Evolutionary conservation across 495 filamentous ascomycete species (phyloP).

Genomic region (Daldinia vernicosa): DNA sequence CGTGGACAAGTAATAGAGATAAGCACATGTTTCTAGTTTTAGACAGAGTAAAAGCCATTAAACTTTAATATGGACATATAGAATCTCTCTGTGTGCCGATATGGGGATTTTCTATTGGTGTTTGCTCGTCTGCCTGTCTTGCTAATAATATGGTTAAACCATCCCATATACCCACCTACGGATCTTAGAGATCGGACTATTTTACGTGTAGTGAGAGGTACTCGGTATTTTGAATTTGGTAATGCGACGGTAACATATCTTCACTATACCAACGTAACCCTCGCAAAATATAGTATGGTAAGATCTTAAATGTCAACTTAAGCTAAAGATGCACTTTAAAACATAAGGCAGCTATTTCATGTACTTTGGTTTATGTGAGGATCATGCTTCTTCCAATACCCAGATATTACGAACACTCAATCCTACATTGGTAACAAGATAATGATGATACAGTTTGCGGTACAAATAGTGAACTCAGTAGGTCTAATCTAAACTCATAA

Average conservation of each 20-base stretch:
- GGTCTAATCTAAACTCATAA: background rate
- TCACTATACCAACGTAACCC: background rate
- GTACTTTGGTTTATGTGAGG: background rate
- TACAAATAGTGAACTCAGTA: background rate
- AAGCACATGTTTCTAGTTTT: slow-evolving; percentile 36
- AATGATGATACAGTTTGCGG: background rate
- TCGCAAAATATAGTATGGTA: background rate
- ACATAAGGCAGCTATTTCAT: background rate
- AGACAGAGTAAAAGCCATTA: slow-evolving; percentile 13
- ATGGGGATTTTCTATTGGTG: background rate
- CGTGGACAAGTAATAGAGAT: slow-evolving; percentile 15
- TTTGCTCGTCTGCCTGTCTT: slow-evolving; percentile 2
- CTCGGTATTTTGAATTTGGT: background rate
- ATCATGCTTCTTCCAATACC: background rate
- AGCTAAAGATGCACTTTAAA: background rate
- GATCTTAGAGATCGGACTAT: slow-evolving; percentile 1
- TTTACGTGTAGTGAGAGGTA: background rate
- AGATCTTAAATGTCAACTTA: background rate
- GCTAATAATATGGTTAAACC: slow-evolving; percentile 9
- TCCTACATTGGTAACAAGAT: background rate
- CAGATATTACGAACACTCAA: background rate
- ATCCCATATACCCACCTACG: background rate
- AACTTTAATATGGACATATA: slow-evolving; percentile 8
- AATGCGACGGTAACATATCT: background rate
- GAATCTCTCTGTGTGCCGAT: slow-evolving; percentile 9